phyloP scores from a whole-genome alignment of 2,329 filamentous ascomycete genomes.

The Penicillium hesseltinei region DNA sequence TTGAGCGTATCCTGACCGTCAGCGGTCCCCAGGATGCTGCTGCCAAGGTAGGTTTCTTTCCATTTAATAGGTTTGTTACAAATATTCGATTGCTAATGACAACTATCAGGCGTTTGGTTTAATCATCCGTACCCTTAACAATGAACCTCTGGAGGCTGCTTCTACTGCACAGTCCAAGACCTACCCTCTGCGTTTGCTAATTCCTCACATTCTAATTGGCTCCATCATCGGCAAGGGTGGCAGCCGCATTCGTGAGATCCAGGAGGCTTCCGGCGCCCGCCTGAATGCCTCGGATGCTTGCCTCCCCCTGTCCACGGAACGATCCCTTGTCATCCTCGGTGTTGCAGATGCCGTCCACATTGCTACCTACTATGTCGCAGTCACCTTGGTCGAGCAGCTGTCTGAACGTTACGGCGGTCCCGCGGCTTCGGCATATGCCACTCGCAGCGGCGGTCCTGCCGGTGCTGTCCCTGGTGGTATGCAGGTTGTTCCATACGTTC shows the following conservation, averaged over 20 bases:
- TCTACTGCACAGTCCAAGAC: conserved; percentile 95
- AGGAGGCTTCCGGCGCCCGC: conserved; percentile 93
- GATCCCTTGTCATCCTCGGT: conserved; percentile 95
- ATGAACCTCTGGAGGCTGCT: conserved; percentile 82
- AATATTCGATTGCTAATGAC: conserved; percentile 15
- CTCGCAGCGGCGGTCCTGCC: conserved; percentile 86
- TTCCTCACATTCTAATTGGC: conserved; percentile 95
- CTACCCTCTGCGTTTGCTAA: conserved; percentile 89
- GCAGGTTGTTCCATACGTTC: conserved; percentile 98
- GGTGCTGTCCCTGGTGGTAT: conserved; percentile 94
- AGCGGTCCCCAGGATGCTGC: conserved; percentile 95
- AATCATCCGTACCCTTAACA: conserved; percentile 97
- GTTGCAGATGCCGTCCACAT: conserved; percentile 98
- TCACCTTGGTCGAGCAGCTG: conserved; percentile 95
- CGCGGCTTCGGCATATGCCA: conserved; percentile 95
- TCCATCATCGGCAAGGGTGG: conserved; percentile 98
- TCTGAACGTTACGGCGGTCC: conserved; percentile 96
- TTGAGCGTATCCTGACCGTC: conserved; percentile 95
- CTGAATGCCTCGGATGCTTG: conserved; percentile 95
- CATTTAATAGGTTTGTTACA: background rate
- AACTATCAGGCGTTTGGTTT: conserved; percentile 80
- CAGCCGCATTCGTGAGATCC: conserved; percentile 94
- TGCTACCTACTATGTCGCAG: conserved; percentile 96
- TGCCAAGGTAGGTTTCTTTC: conserved; percentile 69
- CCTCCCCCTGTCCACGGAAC: conserved; percentile 90